Evolutionary conservation across 129 eudicot genomes (phyloP), one percentile per base, ranked within the genome.

Genomic region (Tagetes erecta): DNA sequence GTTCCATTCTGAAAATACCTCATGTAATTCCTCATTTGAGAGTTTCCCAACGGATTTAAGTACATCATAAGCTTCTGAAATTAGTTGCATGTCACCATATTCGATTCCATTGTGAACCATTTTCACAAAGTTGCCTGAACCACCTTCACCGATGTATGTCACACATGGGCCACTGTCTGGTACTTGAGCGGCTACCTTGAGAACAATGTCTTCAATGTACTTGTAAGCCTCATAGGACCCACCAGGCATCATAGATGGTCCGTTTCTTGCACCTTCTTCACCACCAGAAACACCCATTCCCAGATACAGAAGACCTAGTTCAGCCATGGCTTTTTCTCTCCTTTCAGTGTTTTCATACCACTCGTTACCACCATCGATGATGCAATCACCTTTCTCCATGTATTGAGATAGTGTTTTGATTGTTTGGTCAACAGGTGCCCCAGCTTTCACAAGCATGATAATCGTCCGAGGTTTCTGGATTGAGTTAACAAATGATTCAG

Each of bases 201-300:
- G 85, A 36, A 79, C 82, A 66, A 79, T 79, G 62, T 79, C 82
- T 46, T 79, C 91, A 0, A 86, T 86, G 80, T 86, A 58, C 47
- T 86, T 80, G 83, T 86, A 86, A 60, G 87, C 91, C 58, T 86
- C 86, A 3, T 72, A 10, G 50, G 91, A 83, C n/a, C 91, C 87
- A 8, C 91, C 91, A 0, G 90, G 91, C 91, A 86, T 86, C 77
- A 86, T 60, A 50, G 87, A 83, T 6, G 87, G 87, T 11, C 91
- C 91, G 42, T 83, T 80, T 70, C 91, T 70, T 2, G 91, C 91
- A 56, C 91, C 91, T 40, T 86, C 91, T 75, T 86, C 91, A 47
- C 91, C 91, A 33, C 91, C 91, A 7, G 91, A 86, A 68, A 86
- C 91, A 46, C 91, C 91, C 87, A 86, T 86, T 20, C 91, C 87